Evolutionary conservation across 805 yeast genomes (phyloP), one percentile per base, ranked within the genome.

Genomic region (Tetrapisispora namnaoensis): DNA sequence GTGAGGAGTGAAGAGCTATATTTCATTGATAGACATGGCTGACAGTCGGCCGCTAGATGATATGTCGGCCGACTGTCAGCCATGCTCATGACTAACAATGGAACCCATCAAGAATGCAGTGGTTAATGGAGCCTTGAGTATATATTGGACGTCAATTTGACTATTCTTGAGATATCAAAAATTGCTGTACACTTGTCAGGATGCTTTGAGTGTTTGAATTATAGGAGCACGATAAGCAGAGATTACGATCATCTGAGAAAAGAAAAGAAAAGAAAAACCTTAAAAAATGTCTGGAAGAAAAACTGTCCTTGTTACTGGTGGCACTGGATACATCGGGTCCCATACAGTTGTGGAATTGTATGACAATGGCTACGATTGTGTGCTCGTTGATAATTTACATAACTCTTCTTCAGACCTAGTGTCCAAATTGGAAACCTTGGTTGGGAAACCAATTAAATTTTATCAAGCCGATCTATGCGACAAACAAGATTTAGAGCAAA

Each of bases 311-410:
- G 89, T 86, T 27, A 84, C 93, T 21, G 95, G 93, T 41, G 95
- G 93, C 42, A 86, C 91, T 30, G 93, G 95, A n/a, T 86, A 86
- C 67, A 84, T 86, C 58, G 95, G 93, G 24, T 82, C 91, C 10
- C 93, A 86, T 62, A 82, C 91, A 1, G 86, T 76, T n/a, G 78
- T 79, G 43, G 84, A 78, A 56, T 72, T 82, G 47, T 61, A 81
- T 45, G 73, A 75, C 51, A 72, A 76, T 45, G 87, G 86, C 24
- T 75, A 79, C 58, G 74, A 81, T 28, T 86, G 84, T 28, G 80
- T 86, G 16, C 75, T 86, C 42, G 78, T 82, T 22, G 95, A 86
- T 63, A 82, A 82, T 63, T 69, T 83, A 51, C 66, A 72, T 57
- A 85, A 83, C 58, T 81, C 93, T 2, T 74, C 80, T 40, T 73